Evolutionary conservation across 306 rosid species (phyloP).

Genomic region (Castanea mollissima): DNA sequence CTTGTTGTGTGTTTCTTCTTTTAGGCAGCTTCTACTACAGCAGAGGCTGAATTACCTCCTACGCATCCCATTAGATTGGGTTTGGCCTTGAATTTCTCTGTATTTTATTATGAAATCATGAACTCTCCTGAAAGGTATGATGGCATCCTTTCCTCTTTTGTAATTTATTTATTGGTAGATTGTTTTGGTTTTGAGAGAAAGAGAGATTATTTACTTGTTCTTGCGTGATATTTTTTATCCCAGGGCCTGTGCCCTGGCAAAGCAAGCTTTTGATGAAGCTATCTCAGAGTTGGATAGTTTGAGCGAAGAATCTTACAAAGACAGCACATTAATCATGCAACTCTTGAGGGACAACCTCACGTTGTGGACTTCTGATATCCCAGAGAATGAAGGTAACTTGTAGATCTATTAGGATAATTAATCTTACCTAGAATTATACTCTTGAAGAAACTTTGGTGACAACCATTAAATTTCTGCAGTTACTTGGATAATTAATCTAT

Average conservation of each 20-base stretch:
- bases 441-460: not conserved
- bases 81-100: conserved; percentile 37
- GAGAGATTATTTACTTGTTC: not conserved
- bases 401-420: not conserved
- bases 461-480: not conserved
- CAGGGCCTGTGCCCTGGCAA: conserved; percentile 70
- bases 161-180: not conserved
- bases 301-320: conserved; percentile 38
- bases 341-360: conserved; percentile 38
- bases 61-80: conserved; percentile 14
- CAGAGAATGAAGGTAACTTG: conserved; percentile 32
- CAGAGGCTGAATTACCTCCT: conserved; percentile 39
- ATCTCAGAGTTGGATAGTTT: conserved; percentile 61
- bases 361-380: conserved; percentile 37
- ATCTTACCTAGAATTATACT: not conserved
- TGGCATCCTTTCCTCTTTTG: not conserved
- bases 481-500: not conserved
- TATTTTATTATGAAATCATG: conserved; percentile 29
- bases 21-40: conserved; percentile 48
- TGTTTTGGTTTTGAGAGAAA: not conserved
- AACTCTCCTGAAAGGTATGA: conserved; percentile 33
- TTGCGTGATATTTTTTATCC: conserved; percentile 11
- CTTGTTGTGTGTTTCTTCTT: not conserved
- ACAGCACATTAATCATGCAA: conserved; percentile 38
- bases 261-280: conserved; percentile 70